These are phyloP conservation scores for Rubia peregrina DNA, from an alignment of 305 asterid genomes.

Conservation along the genomic window DNA sequence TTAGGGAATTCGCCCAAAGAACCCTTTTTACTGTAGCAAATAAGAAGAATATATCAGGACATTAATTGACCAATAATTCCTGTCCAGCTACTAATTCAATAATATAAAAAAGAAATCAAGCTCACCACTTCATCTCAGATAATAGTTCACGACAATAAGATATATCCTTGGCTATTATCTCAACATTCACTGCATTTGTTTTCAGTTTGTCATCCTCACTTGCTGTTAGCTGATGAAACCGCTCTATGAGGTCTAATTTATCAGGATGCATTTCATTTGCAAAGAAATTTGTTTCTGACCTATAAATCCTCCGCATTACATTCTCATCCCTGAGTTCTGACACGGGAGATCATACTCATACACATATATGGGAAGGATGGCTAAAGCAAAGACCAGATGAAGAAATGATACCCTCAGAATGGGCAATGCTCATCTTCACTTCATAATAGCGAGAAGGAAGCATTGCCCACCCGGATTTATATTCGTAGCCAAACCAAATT, in stretches of 20 bases:
- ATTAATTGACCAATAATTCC: slow-evolving; percentile 15
- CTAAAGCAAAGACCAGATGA: slow-evolving; percentile 43
- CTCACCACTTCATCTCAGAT: slow-evolving; percentile 63
- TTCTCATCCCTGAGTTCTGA: slow-evolving; percentile 31
- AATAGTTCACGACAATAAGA: slow-evolving; percentile 62
- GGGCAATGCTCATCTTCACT: slow-evolving; percentile 50
- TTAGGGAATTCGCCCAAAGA: no score
- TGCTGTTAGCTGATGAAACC: slow-evolving; percentile 25
- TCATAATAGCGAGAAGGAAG: slow-evolving; percentile 40
- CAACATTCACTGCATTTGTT: slow-evolving; percentile 38
- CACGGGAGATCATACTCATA: slow-evolving; percentile 30
- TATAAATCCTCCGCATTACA: slow-evolving; percentile 35
- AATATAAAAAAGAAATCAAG: slow-evolving; percentile 21
- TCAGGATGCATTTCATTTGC: slow-evolving; percentile 30
- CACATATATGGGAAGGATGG: slow-evolving; percentile 44
- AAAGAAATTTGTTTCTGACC: slow-evolving; percentile 48
- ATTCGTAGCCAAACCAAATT: slow-evolving; percentile 25
- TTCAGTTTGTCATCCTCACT: slow-evolving; percentile 28
- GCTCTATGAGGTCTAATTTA: slow-evolving; percentile 31
- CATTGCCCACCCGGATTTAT: slow-evolving; percentile 42
- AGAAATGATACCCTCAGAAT: slow-evolving; percentile 51
- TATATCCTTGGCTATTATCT: slow-evolving; percentile 57
- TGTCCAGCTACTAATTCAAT: slow-evolving; percentile 14
- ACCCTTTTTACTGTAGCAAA: slow-evolving; percentile 73
- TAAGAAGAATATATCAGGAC: slow-evolving; percentile 11